A percentile compares a stretch with the other conserved stretches of the same genome.
phyloP scores from a whole-genome alignment of 495 filamentous ascomycete genomes.

The Extremus antarcticus region DNA sequence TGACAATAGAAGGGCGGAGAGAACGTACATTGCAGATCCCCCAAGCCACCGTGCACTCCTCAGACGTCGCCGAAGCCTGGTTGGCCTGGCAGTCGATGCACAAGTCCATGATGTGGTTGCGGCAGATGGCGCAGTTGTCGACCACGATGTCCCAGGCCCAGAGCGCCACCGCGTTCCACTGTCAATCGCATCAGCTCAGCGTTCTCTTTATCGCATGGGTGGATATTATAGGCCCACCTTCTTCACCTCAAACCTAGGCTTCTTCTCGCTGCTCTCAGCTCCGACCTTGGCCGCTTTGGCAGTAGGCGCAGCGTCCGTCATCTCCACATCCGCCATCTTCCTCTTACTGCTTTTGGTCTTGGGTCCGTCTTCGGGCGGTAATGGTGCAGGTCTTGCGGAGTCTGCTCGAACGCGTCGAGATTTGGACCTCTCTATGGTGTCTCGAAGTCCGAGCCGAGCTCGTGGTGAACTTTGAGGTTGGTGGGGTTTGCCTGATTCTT shows the following conservation, averaged over 20 bases:
- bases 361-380: too few species aligned
- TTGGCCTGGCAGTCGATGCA: conserved; percentile 99
- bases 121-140: conserved; percentile 98
- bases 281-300: conserved; percentile 45
- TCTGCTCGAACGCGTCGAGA: too few species aligned
- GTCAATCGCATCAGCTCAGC: conserved; percentile 5
- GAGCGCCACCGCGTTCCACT: conserved; percentile 99
- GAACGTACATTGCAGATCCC: conserved; percentile 90
- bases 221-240: conserved; percentile 73
- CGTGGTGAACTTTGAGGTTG: not conserved
- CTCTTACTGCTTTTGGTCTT: not conserved
- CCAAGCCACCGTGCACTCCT: conserved; percentile 98
- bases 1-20: not conserved
- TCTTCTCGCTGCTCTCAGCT: conserved; percentile 52
- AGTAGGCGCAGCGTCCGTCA: conserved; percentile 63
- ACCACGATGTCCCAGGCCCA: conserved; percentile 99
- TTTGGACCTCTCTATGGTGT: too few species aligned
- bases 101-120: conserved; percentile 99
- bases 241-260: conserved; percentile 96
- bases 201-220: too few species aligned
- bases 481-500: too few species aligned
- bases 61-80: conserved; percentile 90
- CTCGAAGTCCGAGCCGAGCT: too few species aligned
- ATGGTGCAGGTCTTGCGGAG: too few species aligned
- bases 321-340: conserved; percentile 89